Percentiles rank a stretch among this genome's conserved stretches.
phyloP scores from a whole-genome alignment of 2,329 filamentous ascomycete species.

The Graphilbum ipis-grandicollis region DNA sequence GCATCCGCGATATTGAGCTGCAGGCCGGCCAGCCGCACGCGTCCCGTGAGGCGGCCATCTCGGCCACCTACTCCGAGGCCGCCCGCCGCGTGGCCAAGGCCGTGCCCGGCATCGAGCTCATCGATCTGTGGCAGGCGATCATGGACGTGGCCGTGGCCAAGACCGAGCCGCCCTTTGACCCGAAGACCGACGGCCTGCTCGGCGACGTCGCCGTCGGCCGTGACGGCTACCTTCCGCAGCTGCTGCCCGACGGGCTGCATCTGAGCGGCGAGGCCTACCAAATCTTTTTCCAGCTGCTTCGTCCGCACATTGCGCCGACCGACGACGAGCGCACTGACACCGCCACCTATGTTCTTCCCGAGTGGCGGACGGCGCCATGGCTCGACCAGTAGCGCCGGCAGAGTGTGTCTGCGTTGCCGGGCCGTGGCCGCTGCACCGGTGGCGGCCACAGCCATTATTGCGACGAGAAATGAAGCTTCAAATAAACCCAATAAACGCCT shows the following conservation, averaged over 20 bases:
- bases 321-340: slow-evolving; percentile 19
- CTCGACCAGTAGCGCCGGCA: not conserved
- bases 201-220: slow-evolving; percentile 32
- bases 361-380: slow-evolving; percentile 22
- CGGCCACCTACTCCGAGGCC: slow-evolving; percentile 38
- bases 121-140: slow-evolving; percentile 68
- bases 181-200: slow-evolving; percentile 23
- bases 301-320: slow-evolving; percentile 28
- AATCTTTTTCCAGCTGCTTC: slow-evolving; percentile 30
- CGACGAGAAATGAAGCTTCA: too few relatives aligned
- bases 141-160: slow-evolving; percentile 50
- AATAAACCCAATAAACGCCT: too few relatives aligned
- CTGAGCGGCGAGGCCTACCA: slow-evolving; percentile 35
- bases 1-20: slow-evolving; percentile 29
- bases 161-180: slow-evolving; percentile 35
- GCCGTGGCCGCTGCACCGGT: too few relatives aligned
- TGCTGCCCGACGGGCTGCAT: slow-evolving; percentile 42
- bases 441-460: too few relatives aligned
- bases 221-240: slow-evolving; percentile 29
- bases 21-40: slow-evolving; percentile 25
- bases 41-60: slow-evolving; percentile 28
- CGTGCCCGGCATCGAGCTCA: slow-evolving; percentile 46
- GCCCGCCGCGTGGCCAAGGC: slow-evolving; percentile 51
- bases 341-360: slow-evolving; percentile 22
- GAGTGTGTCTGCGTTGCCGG: too few relatives aligned